These are phyloP conservation scores for Moesziomyces aphidis DNA, from an alignment of 1,284 basidiomycete species.

Conservation along the genomic window DNA sequence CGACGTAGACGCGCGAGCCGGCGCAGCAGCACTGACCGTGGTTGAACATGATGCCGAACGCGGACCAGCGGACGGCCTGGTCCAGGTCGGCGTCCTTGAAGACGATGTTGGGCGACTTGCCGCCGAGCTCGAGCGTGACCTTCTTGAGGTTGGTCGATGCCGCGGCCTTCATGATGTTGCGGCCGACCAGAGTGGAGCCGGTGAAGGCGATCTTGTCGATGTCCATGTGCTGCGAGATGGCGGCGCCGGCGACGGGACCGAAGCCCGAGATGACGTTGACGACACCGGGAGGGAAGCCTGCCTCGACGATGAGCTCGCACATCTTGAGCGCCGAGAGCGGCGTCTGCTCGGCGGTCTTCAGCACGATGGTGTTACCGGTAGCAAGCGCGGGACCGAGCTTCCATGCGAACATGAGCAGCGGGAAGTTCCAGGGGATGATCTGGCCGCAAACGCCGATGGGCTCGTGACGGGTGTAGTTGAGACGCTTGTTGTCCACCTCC, in stretches of 20 bases:
- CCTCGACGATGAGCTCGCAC: constrained; percentile 79
- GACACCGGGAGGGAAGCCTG: constrained; percentile 82
- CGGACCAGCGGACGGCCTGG: constrained; percentile 72
- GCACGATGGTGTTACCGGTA: constrained; percentile 70
- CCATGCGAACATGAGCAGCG: constrained; percentile 68
- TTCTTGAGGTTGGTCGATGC: constrained; percentile 89
- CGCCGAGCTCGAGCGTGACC: constrained; percentile 81
- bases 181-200: constrained; percentile 78
- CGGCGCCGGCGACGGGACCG: constrained; percentile 83
- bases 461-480: constrained; percentile 79
- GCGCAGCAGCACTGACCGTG: constrained; percentile 74
- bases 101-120: constrained; percentile 87
- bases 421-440: constrained; percentile 76
- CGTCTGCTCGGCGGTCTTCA: constrained; percentile 79
- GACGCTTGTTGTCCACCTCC: constrained; percentile 82
- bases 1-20: constrained; percentile 81
- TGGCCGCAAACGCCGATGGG: constrained; percentile 84
- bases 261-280: constrained; percentile 82
- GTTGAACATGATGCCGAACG: constrained; percentile 84
- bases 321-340: constrained; percentile 78
- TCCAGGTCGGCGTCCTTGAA: constrained; percentile 74
- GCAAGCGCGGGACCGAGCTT: constrained; percentile 74
- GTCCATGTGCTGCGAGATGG: constrained; percentile 73
- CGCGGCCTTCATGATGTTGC: constrained; percentile 79
- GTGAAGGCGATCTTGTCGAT: constrained; percentile 75